Base-by-base conservation (phyloP, 208 protist genomes). In the Trypanosomatidae sp. region DNA sequence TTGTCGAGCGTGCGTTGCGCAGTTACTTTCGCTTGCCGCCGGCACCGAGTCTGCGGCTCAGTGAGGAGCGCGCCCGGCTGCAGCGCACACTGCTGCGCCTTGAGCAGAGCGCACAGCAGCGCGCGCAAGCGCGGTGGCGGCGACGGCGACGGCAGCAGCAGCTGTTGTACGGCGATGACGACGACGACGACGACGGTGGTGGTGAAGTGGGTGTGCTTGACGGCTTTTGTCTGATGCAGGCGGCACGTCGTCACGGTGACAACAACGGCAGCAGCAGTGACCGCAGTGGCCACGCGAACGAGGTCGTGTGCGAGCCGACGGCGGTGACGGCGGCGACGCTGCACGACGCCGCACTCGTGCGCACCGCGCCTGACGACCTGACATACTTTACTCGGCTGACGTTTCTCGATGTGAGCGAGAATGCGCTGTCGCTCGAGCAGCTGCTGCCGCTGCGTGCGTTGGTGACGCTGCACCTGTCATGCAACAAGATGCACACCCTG, bases 1-100 rank as follows among this genome's bases (percentile, higher is more conserved):
- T 43, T 25, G 49, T 88, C 32, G 85, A 93, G 57, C 76, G 85
- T 4, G 71, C 71, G 32, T 50, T 93, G 71, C 71, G 69, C 2
- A 71, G 62, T 30, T 93, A 93, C 67, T 93, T 93, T 41, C 71
- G 85, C n/a, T 68, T 93, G 2, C 85, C 85, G 8, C 76, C 68
- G 32, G 69, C 73, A 2, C 80, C 72, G 3, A 81, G 57, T 41
- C 13, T 25, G 19, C 56, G 46, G 6, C 43, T 79, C 25, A 39
- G 23, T n/a, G 21, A 57, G 43, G 74, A 88, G 48, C 64, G 66
- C n/a, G 41, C 37, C 24, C 48, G 61, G 7, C 44, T 80, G 39
- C 70, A 58, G 19, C 44, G 46, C 43, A 52, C 60, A 25, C 39
- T 93, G 21, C 35, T 68, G 6, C 50, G 49, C 5, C 44, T 79